Evolutionary conservation across 441 rosid species (phyloP).

Genomic region (Hypseocharis bilobata): DNA sequence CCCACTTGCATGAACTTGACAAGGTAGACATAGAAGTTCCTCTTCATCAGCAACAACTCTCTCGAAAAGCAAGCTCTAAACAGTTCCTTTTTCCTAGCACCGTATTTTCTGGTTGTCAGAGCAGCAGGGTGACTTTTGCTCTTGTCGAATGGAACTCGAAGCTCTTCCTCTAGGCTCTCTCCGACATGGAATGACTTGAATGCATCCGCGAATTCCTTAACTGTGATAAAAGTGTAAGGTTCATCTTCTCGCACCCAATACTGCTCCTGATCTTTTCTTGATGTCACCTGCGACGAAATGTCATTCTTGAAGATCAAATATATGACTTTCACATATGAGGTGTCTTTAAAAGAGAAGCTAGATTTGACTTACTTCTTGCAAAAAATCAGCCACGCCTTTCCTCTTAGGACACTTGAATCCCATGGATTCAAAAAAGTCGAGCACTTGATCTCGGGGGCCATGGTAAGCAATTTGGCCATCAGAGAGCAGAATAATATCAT

Average conservation of each 20-base stretch:
- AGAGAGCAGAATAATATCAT: constrained; percentile 68
- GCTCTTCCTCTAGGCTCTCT: constrained; percentile 37
- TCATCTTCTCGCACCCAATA: constrained; percentile 53
- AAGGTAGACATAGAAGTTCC: constrained; percentile 72
- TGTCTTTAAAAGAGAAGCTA: background rate
- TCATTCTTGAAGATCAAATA: no score
- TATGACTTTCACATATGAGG: background rate
- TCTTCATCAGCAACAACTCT: constrained; percentile 69
- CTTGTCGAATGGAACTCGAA: constrained; percentile 51
- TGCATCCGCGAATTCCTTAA: constrained; percentile 55
- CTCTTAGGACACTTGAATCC: constrained; percentile 82
- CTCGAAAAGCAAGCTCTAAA: constrained; percentile 59
- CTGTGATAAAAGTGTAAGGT: constrained; percentile 56
- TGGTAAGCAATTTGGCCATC: constrained; percentile 70
- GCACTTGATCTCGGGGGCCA: constrained; percentile 69
- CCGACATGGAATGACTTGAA: constrained; percentile 63
- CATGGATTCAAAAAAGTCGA: constrained; percentile 60
- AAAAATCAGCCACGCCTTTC: constrained; percentile 81
- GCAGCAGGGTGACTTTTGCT: constrained; percentile 66
- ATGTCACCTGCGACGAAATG: constrained; percentile 57
- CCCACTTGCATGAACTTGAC: constrained; percentile 66
- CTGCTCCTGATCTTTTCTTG: constrained; percentile 74
- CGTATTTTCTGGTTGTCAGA: constrained; percentile 50
- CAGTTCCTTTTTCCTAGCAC: constrained; percentile 51
- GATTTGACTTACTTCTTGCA: constrained; percentile 45